Percentiles rank a stretch among this genome's conserved stretches.
Evolutionary conservation across 2,329 filamentous ascomycete genomes (phyloP).

Genomic region (Phialocephala sp.): DNA sequence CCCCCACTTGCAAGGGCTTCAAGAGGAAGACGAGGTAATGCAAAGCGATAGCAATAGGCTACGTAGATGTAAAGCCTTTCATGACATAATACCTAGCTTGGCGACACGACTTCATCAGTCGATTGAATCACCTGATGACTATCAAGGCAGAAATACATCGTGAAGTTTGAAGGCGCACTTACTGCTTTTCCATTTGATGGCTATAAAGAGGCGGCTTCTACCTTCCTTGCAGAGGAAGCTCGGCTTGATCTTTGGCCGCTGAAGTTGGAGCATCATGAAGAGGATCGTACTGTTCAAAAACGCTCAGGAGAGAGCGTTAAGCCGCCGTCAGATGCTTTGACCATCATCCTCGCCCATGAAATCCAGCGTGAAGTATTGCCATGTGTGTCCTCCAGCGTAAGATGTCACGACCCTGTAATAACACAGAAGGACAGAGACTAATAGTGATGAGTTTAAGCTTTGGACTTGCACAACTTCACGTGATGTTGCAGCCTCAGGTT

Average conservation of each 20-base stretch:
- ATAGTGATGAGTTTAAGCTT: too few species aligned
- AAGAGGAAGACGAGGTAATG: not conserved
- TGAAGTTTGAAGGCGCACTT: not conserved
- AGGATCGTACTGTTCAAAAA: not conserved
- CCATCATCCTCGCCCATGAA: too few species aligned
- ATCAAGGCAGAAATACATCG: not conserved
- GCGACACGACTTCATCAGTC: not conserved
- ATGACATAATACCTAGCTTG: not conserved
- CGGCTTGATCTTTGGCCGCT: not conserved
- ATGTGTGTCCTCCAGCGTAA: too few species aligned
- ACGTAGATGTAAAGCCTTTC: not conserved
- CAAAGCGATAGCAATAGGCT: not conserved
- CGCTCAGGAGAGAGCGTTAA: not conserved
- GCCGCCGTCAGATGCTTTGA: too few species aligned
- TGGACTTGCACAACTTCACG: too few species aligned
- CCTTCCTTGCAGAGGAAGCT: not conserved
- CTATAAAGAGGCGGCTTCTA: not conserved
- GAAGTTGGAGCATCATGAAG: not conserved
- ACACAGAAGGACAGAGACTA: too few species aligned
- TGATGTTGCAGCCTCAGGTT: not conserved
- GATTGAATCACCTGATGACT: not conserved
- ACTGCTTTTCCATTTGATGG: not conserved
- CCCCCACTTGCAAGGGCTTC: not conserved
- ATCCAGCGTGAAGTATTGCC: too few species aligned
- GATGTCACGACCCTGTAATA: too few species aligned